Conservation (phyloP, 208 protist species). For the Leptomonas pyrrhocoris region DNA sequence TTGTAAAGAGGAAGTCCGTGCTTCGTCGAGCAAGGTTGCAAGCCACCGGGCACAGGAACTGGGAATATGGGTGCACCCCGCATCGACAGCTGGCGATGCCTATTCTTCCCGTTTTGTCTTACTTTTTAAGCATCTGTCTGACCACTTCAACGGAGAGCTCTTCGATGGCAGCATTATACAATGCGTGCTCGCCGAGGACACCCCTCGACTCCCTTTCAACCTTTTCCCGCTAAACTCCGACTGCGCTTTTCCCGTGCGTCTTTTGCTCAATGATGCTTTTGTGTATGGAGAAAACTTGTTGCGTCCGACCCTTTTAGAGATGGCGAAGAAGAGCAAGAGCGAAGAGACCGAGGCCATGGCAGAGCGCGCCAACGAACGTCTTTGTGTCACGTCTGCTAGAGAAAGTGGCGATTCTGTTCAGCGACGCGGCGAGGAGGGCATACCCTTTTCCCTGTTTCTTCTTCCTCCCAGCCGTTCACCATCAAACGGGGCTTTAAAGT, state of each 20-base stretch:
- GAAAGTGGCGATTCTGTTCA: background rate
- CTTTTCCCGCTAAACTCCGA: background rate
- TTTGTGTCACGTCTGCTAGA: background rate
- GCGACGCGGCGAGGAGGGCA: background rate
- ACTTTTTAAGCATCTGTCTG: slow-evolving; percentile 63
- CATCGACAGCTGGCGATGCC: background rate
- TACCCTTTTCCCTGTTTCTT: slow-evolving; percentile 1
- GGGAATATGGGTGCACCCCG: slow-evolving; percentile 24
- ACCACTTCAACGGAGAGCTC: slow-evolving; percentile 58
- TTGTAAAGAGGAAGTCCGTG: background rate
- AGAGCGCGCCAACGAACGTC: slow-evolving; percentile 7
- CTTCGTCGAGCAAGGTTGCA: background rate
- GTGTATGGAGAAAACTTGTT: slow-evolving; percentile 13
- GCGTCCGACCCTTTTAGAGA: slow-evolving; percentile 10
- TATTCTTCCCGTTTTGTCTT: slow-evolving; percentile 36
- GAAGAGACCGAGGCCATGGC: background rate
- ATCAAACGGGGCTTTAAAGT: background rate
- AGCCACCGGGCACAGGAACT: slow-evolving; percentile 27
- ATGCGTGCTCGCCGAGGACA: slow-evolving; percentile 40
- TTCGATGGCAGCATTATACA: slow-evolving; percentile 75
- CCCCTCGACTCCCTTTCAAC: slow-evolving; percentile 16
- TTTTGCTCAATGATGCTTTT: slow-evolving; percentile 9
- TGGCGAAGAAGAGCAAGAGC: background rate
- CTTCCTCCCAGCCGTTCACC: background rate
- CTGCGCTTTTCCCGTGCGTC: background rate